phyloP scores from a whole-genome alignment of 495 filamentous ascomycete genomes.

The Talaromyces adpressus region DNA sequence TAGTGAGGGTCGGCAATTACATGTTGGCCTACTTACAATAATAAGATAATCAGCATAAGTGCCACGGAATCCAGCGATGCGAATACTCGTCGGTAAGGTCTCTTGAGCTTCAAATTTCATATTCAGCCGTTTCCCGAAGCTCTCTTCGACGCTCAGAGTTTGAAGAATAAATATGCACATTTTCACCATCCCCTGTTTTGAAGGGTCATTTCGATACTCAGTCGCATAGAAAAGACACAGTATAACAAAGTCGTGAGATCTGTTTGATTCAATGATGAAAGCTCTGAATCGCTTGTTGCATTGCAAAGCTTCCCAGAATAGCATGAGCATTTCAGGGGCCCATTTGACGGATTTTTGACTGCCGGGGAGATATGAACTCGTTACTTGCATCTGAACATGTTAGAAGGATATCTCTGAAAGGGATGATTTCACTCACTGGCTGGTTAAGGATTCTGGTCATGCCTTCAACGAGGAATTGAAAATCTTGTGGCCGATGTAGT shows the following conservation, averaged over 20 bases:
- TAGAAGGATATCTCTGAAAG: constrained; percentile 2
- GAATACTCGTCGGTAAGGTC: constrained; percentile 71
- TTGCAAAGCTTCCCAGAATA: constrained; percentile 96
- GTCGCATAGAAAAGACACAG: constrained; percentile 88
- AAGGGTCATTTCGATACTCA: constrained; percentile 74
- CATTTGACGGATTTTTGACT: constrained; percentile 76
- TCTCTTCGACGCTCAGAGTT: constrained; percentile 87
- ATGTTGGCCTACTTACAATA: constrained; percentile 53
- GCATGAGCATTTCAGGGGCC: constrained; percentile 92
- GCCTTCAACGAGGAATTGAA: constrained; percentile 94
- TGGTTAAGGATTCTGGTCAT: constrained; percentile 93
- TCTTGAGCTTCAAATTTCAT: constrained; percentile 86
- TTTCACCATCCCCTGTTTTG: constrained; percentile 85
- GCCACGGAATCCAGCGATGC: constrained; percentile 76
- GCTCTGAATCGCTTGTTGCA: constrained; percentile 97
- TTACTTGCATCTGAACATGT: constrained; percentile 61
- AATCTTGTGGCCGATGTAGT: constrained; percentile 89
- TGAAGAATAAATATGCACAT: constrained; percentile 98
- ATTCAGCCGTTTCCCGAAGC: constrained; percentile 86
- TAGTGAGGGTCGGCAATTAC: constrained; percentile 14
- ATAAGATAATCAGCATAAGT: constrained; percentile 93
- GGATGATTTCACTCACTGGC: constrained; percentile 43
- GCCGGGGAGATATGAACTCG: constrained; percentile 81
- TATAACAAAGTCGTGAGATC: constrained; percentile 88
- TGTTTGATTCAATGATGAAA: constrained; percentile 93